Base-by-base conservation (phyloP, 148 eudicot species). In the Persicaria tinctoria region DNA sequence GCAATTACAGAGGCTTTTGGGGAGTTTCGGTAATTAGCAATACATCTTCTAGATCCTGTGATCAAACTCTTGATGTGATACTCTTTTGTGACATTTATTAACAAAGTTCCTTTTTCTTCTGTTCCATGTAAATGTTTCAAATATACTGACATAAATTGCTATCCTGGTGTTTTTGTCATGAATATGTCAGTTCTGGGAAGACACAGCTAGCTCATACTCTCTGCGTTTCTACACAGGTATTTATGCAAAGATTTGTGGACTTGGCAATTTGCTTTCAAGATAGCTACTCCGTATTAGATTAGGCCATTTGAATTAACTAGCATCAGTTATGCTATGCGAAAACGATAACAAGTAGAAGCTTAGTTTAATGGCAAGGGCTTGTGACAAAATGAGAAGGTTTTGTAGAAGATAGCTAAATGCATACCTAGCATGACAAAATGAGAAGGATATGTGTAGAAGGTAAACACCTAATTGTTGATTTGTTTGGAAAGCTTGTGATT, bases 131-230 rank as follows among this genome's bases (percentile, higher is more conserved):
- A 48, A 17, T 4, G 44, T 2, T 47, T 71, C 7, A 38, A 8
- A 17, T 4, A 50, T 17, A 48, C 55, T 71, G 8, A 17, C 74
- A 8, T 41, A 5, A 13, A 41, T 66, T 41, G 48, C 51, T 47
- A 20, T n/a, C 75, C 69, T 72, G 51, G 17, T 59, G 63, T 8
- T 72, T 60, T 66, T 13, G 4, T 13, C 14, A 48, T 47, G 32
- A 48, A 18, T 48, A 18, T 44, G 57, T 75, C 89, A 95, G 99
- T 75, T 92, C 96, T 77, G 99, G 99, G 75, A 95, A 95, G 79
- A 95, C 99, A 79, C 99, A 95, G 83, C 97, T 95, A 20, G 99
- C 99, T 20, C 99, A 95, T 74, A 95, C 97, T 46, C 86, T 95
- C 23, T 92, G 99, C 57, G 99, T 95, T 77, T 64, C 97, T 12